These are phyloP conservation scores for Oryza meyeriana DNA, from an alignment of 176 grass and related monocot species.

Conservation along the genomic window DNA sequence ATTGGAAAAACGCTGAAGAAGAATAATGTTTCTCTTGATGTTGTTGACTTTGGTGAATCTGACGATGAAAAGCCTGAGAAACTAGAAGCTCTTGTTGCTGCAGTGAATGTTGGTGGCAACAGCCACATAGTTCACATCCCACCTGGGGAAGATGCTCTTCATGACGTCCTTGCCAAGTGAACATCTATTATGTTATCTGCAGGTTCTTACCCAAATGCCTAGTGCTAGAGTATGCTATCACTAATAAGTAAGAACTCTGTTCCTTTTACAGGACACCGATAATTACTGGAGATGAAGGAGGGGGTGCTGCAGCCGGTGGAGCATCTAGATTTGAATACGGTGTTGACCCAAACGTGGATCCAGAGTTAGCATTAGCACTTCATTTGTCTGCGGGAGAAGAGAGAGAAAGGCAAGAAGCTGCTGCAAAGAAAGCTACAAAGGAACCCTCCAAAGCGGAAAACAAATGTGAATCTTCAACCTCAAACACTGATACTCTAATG, in stretches of 20 bases:
- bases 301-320: conserved; percentile 38
- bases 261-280: conserved; percentile 49
- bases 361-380: conserved; percentile 48
- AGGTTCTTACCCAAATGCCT: not conserved
- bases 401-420: conserved; percentile 56
- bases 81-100: conserved; percentile 51
- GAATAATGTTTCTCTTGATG: conserved; percentile 67
- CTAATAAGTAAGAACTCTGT: not conserved
- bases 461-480: conserved; percentile 17
- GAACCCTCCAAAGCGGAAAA: conserved; percentile 7
- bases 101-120: conserved; percentile 47
- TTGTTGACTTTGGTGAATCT: conserved; percentile 70
- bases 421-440: conserved; percentile 30
- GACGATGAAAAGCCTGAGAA: conserved; percentile 68
- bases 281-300: conserved; percentile 47
- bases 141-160: conserved; percentile 38
- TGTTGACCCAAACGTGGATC: conserved; percentile 63
- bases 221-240: not conserved
- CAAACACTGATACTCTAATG: not conserved
- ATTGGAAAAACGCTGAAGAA: conserved; percentile 70
- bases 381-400: conserved; percentile 61
- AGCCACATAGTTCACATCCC: conserved; percentile 67
- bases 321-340: conserved; percentile 44
- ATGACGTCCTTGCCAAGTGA: conserved; percentile 50
- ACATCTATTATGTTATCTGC: not conserved